These are phyloP conservation scores for Zalerion maritima DNA, from an alignment of 495 filamentous ascomycete genomes.

Conservation along the genomic window DNA sequence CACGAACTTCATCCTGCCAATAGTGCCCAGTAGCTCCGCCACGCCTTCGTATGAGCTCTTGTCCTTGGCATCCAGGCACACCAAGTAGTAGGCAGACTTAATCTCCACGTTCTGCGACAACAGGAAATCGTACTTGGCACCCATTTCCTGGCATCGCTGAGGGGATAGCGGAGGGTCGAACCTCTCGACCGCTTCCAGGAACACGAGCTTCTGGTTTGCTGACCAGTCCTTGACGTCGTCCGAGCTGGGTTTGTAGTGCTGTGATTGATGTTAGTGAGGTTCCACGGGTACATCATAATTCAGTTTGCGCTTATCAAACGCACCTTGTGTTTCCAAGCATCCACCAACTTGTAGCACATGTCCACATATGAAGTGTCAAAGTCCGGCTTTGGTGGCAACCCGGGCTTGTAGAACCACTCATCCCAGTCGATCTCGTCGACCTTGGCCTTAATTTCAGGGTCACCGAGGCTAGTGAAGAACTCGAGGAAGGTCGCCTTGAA, in stretches of 20 bases:
- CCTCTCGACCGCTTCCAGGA: conserved; percentile 61
- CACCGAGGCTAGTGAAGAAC: conserved; percentile 60
- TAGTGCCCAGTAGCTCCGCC: conserved; percentile 57
- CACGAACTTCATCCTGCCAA: conserved; percentile 96
- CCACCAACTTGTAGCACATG: conserved; percentile 64
- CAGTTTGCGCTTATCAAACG: conserved; percentile 3
- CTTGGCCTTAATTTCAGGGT: conserved; percentile 44
- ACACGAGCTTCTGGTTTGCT: conserved; percentile 79
- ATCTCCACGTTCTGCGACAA: conserved; percentile 73
- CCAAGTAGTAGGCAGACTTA: conserved; percentile 56
- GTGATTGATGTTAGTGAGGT: conserved; percentile 1
- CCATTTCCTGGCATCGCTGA: conserved; percentile 51
- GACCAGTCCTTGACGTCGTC: conserved; percentile 58
- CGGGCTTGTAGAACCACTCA: conserved; percentile 67
- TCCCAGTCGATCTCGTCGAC: conserved; percentile 74
- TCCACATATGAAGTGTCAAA: conserved; percentile 85
- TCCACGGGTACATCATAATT: conserved; percentile 1
- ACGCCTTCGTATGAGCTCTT: conserved; percentile 49
- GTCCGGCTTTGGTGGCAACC: conserved; percentile 74
- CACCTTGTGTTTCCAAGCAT: conserved; percentile 52
- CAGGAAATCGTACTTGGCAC: conserved; percentile 51
- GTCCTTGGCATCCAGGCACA: conserved; percentile 63
- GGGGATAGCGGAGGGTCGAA: conserved; percentile 46
- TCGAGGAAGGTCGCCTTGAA: conserved; percentile 76
- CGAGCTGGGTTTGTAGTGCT: conserved; percentile 47